Evolutionary conservation across 2,329 filamentous ascomycete genomes (phyloP).

Genomic region (Eurotiales sp.): DNA sequence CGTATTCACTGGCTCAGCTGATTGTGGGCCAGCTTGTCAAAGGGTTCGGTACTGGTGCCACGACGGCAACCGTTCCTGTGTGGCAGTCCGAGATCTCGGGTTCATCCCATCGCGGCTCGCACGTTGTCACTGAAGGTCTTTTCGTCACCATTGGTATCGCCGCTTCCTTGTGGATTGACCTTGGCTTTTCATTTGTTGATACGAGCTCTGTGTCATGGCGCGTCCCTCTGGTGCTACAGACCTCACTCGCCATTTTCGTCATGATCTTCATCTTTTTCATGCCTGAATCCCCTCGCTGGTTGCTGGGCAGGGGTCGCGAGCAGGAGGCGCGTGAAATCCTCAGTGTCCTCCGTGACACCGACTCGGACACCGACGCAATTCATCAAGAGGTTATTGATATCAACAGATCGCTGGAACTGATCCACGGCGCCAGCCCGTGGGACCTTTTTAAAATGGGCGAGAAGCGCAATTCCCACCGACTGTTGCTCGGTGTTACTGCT

Average conservation of each 20-base stretch:
- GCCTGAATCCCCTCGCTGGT: conserved; percentile 16
- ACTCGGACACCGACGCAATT: conserved; percentile 35
- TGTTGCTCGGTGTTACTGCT: conserved; percentile 29
- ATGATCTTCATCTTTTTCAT: conserved; percentile 17
- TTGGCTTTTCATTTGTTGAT: conserved; percentile 40
- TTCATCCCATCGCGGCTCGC: conserved; percentile 44
- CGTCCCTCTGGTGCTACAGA: conserved; percentile 36
- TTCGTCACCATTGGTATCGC: conserved; percentile 47
- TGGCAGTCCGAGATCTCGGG: conserved; percentile 40
- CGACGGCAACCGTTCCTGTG: conserved; percentile 46
- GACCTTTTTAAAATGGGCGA: conserved; percentile 38
- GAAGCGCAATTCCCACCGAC: conserved; percentile 32
- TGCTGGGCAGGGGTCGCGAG: conserved; percentile 14
- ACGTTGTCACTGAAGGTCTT: conserved; percentile 50
- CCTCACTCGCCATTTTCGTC: conserved; percentile 30
- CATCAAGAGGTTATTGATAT: conserved; percentile 38
- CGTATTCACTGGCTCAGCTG: conserved; percentile 43
- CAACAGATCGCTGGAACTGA: conserved; percentile 34
- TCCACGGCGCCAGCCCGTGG: conserved; percentile 27
- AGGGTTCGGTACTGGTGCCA: conserved; percentile 42
- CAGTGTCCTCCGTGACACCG: conserved; percentile 38
- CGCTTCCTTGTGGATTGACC: conserved; percentile 48
- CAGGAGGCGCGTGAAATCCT: conserved; percentile 15
- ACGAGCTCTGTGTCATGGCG: conserved; percentile 41
- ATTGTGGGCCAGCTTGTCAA: conserved; percentile 44